Evolutionary conservation across 768 basidiomycete genomes (phyloP).

Genomic region (Termitomyces sp.): DNA sequence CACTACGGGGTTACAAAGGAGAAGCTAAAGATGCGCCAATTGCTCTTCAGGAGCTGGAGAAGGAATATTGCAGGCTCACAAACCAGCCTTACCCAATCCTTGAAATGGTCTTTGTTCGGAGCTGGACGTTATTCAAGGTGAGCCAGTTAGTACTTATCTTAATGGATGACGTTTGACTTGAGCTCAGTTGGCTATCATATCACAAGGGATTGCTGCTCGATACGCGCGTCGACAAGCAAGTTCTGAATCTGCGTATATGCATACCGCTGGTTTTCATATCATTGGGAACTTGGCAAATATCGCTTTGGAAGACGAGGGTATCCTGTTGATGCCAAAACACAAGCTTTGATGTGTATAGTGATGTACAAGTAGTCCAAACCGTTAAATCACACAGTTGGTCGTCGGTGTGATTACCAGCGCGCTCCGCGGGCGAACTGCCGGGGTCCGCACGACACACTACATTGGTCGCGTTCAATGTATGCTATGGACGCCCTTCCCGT

Average conservation of each 20-base stretch:
- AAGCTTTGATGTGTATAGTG: conserved; percentile 29
- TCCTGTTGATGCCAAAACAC: conserved; percentile 21
- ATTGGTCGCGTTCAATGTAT: too few relatives aligned
- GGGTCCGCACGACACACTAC: too few relatives aligned
- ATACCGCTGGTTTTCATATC: conserved; percentile 45
- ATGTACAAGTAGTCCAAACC: too few relatives aligned
- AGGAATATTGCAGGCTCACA: conserved; percentile 70
- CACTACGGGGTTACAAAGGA: conserved; percentile 61
- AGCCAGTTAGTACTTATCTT: conserved; percentile 14
- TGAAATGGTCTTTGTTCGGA: conserved; percentile 75
- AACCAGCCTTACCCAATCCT: conserved; percentile 66
- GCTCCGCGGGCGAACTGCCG: too few relatives aligned
- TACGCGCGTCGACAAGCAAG: conserved; percentile 84
- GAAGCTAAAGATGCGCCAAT: conserved; percentile 51
- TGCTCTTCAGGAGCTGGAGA: conserved; percentile 65
- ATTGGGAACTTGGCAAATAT: conserved; percentile 59
- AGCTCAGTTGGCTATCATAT: conserved; percentile 66
- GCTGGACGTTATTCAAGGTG: conserved; percentile 84
- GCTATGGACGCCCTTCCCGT: too few relatives aligned
- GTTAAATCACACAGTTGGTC: too few relatives aligned
- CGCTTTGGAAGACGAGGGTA: conserved; percentile 52
- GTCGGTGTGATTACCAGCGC: too few relatives aligned
- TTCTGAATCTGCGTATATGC: conserved; percentile 63
- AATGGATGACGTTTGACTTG: not conserved
- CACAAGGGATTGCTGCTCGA: conserved; percentile 88